phyloP scores from a whole-genome alignment of 2,329 filamentous ascomycete genomes.

The Beauveria sp. region DNA sequence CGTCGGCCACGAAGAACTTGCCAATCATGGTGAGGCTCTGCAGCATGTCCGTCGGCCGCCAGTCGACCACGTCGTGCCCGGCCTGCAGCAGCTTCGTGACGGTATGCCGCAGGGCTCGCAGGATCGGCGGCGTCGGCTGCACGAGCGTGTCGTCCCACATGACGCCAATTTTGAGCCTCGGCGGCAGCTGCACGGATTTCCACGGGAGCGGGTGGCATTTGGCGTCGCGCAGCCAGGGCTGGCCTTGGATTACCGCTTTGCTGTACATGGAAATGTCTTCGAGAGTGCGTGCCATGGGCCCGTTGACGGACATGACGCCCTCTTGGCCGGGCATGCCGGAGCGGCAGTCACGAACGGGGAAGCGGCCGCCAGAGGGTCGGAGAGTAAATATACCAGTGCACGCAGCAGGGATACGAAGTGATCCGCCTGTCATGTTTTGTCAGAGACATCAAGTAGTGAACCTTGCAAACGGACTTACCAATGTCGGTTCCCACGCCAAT shows the following conservation, averaged over 20 bases:
- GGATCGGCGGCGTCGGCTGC: slow-evolving; percentile 57
- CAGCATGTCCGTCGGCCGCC: slow-evolving; percentile 35
- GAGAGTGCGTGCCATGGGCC: slow-evolving; percentile 50
- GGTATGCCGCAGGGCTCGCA: slow-evolving; percentile 43
- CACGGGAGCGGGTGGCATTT: slow-evolving; percentile 53
- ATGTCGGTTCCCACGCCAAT: slow-evolving; percentile 60
- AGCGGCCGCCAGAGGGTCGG: slow-evolving; percentile 49
- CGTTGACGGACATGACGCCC: slow-evolving; percentile 55
- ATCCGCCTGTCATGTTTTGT: slow-evolving; percentile 32
- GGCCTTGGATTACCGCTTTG: slow-evolving; percentile 38
- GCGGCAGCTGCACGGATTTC: slow-evolving; percentile 28
- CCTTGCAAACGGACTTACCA: slow-evolving; percentile 16
- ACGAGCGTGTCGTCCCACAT: slow-evolving; percentile 60
- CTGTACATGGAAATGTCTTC: slow-evolving; percentile 49
- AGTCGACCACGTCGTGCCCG: slow-evolving; percentile 46
- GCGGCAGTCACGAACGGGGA: slow-evolving; percentile 44
- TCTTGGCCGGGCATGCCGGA: slow-evolving; percentile 59
- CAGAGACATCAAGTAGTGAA: neutral
- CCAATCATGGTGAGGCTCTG: slow-evolving; percentile 29
- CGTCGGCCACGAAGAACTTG: slow-evolving; percentile 42
- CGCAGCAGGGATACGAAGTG: slow-evolving; percentile 44
- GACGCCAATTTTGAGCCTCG: slow-evolving; percentile 46
- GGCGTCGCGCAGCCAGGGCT: slow-evolving; percentile 51
- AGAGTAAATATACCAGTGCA: slow-evolving; percentile 52
- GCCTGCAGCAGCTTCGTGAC: slow-evolving; percentile 34